Evolutionary conservation across 768 basidiomycete species (phyloP).

Genomic region (Lactifluus volemus): DNA sequence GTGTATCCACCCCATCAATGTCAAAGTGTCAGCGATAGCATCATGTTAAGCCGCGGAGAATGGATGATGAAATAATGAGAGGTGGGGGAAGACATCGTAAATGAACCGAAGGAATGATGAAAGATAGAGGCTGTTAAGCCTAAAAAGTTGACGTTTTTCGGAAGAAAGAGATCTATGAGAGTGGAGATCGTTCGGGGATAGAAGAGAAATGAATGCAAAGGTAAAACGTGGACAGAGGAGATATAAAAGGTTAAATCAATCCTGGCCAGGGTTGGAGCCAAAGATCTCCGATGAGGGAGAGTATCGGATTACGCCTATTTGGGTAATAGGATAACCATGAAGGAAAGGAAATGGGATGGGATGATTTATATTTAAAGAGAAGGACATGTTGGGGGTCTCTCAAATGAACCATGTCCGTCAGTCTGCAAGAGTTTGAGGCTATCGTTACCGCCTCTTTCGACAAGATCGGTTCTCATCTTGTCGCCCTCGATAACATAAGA

Average conservation of each 20-base stretch:
- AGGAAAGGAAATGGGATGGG: not conserved
- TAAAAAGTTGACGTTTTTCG: not conserved
- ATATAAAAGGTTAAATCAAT: not conserved
- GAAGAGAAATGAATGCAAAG: not conserved
- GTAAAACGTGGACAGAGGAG: not conserved
- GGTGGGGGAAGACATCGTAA: not conserved
- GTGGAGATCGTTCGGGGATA: not conserved
- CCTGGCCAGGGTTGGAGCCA: not conserved
- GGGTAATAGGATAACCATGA: not conserved
- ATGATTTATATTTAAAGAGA: slow-evolving; percentile 1
- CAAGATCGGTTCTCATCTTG: slow-evolving; percentile 7
- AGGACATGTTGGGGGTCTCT: not conserved
- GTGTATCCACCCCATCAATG: too few species aligned
- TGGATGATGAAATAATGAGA: not conserved
- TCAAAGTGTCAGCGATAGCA: too few species aligned
- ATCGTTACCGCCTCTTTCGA: slow-evolving; percentile 18
- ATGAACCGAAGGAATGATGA: slow-evolving; percentile 1
- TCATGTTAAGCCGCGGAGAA: not conserved
- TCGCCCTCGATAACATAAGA: not conserved
- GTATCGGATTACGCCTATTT: not conserved
- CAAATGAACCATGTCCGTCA: not conserved
- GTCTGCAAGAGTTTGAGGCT: slow-evolving; percentile 14
- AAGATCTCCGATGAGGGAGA: not conserved
- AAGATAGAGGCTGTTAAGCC: not conserved
- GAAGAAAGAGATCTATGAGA: not conserved